phyloP scores from a whole-genome alignment of 2,329 filamentous ascomycete genomes.

The Neospermospora avenae region DNA sequence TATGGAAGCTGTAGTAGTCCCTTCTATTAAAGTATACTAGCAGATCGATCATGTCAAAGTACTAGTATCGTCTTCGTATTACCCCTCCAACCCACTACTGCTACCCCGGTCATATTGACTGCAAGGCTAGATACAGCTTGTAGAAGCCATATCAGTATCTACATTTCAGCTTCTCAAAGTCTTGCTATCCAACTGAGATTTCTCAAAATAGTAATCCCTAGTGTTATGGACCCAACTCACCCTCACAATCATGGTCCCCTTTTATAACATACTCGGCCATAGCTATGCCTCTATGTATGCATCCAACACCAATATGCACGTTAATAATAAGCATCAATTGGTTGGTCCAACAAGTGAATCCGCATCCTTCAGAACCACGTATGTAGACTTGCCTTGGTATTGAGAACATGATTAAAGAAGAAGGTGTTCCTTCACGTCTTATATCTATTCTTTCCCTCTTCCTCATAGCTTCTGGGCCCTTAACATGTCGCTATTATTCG shows the following conservation, averaged over 20 bases:
- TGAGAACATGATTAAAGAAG: background rate
- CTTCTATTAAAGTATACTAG: background rate
- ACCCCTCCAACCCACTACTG: background rate
- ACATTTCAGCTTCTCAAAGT: background rate
- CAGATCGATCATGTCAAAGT: background rate
- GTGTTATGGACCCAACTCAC: no score
- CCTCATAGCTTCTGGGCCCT: background rate
- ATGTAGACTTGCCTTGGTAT: background rate
- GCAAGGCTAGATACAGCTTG: background rate
- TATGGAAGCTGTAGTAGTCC: background rate
- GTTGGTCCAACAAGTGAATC: background rate
- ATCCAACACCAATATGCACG: background rate
- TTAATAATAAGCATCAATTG: slow-evolving; percentile 1
- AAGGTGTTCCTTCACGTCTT: background rate
- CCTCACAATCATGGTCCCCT: no score
- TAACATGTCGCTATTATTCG: slow-evolving; percentile 1
- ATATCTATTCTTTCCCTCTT: background rate
- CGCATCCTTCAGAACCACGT: background rate
- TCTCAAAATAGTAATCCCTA: no score
- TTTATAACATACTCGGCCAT: background rate
- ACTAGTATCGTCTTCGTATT: background rate
- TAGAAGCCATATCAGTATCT: background rate
- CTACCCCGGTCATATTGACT: background rate
- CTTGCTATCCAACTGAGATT: no score
- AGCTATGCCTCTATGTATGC: background rate